phyloP scores from a whole-genome alignment of 2,329 filamentous ascomycete species.

The Ascochyta fabae region DNA sequence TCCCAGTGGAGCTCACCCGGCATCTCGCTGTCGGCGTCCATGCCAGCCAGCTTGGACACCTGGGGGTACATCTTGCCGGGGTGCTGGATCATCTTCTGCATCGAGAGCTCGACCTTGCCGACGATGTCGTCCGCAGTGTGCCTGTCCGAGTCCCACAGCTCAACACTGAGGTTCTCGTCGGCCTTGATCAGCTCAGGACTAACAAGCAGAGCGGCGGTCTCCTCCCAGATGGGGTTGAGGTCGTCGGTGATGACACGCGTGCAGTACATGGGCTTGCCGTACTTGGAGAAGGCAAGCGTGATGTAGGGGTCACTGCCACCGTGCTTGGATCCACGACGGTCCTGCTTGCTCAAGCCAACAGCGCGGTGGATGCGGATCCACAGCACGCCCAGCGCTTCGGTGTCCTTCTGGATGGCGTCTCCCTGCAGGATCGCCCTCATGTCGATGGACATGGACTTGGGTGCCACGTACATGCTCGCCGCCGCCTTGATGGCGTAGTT shows the following conservation, averaged over 20 bases:
- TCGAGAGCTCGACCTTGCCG: constrained; percentile 90
- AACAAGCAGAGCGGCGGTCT: constrained; percentile 83
- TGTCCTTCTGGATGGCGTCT: constrained; percentile 90
- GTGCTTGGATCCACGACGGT: constrained; percentile 78
- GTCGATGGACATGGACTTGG: constrained; percentile 92
- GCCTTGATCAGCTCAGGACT: constrained; percentile 90
- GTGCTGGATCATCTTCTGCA: constrained; percentile 94
- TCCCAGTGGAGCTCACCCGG: constrained; percentile 95
- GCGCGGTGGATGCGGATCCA: constrained; percentile 93
- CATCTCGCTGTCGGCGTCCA: constrained; percentile 86
- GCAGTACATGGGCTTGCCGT: constrained; percentile 96
- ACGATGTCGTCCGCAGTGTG: constrained; percentile 93
- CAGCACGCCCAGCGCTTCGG: constrained; percentile 82
- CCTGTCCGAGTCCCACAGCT: constrained; percentile 95
- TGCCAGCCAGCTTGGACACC: constrained; percentile 79
- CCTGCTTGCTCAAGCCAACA: constrained; percentile 87
- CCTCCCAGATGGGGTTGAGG: constrained; percentile 90
- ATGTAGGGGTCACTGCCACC: constrained; percentile 96
- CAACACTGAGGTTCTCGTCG: constrained; percentile 89
- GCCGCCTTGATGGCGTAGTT: constrained; percentile 92
- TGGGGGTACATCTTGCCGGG: constrained; percentile 93
- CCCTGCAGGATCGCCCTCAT: constrained; percentile 89
- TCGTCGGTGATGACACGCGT: constrained; percentile 95
- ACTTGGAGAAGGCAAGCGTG: constrained; percentile 93
- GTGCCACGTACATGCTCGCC: constrained; percentile 87